Base-by-base conservation (phyloP, 805 yeast species). In the Ogataea nonfermentans region DNA sequence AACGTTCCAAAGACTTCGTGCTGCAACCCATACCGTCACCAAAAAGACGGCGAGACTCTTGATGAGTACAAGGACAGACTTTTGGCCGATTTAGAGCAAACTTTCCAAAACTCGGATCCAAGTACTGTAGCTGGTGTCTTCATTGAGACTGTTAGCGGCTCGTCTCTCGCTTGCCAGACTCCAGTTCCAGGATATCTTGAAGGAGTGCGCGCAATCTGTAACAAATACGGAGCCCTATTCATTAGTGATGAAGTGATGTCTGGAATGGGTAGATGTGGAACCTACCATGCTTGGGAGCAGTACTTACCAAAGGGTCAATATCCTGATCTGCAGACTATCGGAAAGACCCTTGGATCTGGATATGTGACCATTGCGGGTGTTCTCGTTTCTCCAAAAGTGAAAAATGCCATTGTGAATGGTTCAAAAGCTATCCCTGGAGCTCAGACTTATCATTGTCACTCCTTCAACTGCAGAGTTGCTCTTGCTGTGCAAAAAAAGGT, bases 171-270 rank as follows among this genome's bases (percentile, higher is more conserved):
- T 29, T 59, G 68, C 34, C 63, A 65, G 32, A 62, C 70, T 24
- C 71, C 74, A 24, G 58, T 68, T 32, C 63, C 64, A 44, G 71
- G 71, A 10, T 72, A 71, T 50, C 57, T 70, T 37, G 67, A 64
- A 33, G 76, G 72, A 7, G 55, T 67, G 22, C 56, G 73, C 35
- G 65, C 58, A 28, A 51, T 75, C 29, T 72, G 78, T 53, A 70
- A 70, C 56, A 73, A 73, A 52, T 73, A 73, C 52, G 78, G 70
- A 26, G 63, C 70, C 23, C 53, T 73, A 26, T 59, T 74, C 43
- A 61, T 71, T 54, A 59, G 70, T 32, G 79, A 74, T 44, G 79
- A 75, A 56, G 74, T 73, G 25, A 72, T 74, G 78, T 72, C 74
- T 49, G 79, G 79, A 19, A 66, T 72, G 29, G 78, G 78, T 23